These are phyloP conservation scores for Tricholoma flavovirens DNA, from an alignment of 768 basidiomycete species.

Conservation along the genomic window DNA sequence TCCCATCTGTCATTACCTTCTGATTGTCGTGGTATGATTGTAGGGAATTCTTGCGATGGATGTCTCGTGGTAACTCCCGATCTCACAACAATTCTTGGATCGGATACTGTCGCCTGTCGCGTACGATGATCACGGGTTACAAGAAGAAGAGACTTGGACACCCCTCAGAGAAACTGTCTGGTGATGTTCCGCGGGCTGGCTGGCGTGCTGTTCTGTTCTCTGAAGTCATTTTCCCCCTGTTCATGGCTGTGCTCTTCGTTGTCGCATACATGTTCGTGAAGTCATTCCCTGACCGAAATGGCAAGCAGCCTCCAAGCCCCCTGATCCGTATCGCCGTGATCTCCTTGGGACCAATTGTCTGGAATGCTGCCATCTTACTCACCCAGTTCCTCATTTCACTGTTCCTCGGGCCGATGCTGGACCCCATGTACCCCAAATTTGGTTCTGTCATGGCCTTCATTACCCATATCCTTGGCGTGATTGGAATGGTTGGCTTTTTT, in stretches of 20 bases:
- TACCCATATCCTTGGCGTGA: constrained; percentile 73
- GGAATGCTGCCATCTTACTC: constrained; percentile 86
- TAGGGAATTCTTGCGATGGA: constrained; percentile 97
- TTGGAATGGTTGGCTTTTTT: constrained; percentile 92
- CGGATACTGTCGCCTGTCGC: constrained; percentile 95
- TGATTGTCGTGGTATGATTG: constrained; percentile 12
- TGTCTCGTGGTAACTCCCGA: constrained; percentile 96
- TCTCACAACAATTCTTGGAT: constrained; percentile 99
- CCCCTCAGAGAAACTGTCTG: constrained; percentile 95
- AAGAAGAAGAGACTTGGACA: constrained; percentile 97
- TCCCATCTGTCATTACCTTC: background rate
- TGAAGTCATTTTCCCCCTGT: constrained; percentile 80
- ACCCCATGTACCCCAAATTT: constrained; percentile 79
- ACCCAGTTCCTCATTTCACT: constrained; percentile 86
- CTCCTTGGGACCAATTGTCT: constrained; percentile 90
- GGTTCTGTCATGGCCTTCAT: constrained; percentile 90
- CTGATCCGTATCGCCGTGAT: constrained; percentile 92
- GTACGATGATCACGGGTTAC: constrained; percentile 99
- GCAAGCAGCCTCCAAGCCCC: constrained; percentile 68
- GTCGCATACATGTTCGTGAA: constrained; percentile 92
- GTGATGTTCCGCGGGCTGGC: constrained; percentile 88
- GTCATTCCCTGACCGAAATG: constrained; percentile 64
- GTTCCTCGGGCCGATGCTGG: constrained; percentile 89
- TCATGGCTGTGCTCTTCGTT: constrained; percentile 81
- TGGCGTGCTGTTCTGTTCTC: constrained; percentile 89